These are phyloP conservation scores for Chionographis japonica DNA, from an alignment of 106 monocot genomes.

Conservation along the genomic window DNA sequence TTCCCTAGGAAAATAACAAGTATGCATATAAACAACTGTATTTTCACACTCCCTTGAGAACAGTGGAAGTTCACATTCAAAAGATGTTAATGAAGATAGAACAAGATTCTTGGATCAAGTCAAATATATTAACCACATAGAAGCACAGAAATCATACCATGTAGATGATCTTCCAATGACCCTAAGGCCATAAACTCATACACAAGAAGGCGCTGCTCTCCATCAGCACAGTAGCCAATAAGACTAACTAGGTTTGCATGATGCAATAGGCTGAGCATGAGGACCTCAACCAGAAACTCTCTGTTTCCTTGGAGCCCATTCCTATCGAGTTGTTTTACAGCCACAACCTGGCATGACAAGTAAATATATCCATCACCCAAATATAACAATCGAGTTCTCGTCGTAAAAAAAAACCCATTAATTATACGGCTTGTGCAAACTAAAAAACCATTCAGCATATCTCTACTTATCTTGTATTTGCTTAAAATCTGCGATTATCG, in stretches of 20 bases:
- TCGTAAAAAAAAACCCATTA: too few species aligned
- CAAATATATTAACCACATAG: neutral
- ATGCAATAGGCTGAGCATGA: constrained; percentile 45
- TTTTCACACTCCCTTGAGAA: too few species aligned
- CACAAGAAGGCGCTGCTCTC: constrained; percentile 40
- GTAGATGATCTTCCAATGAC: constrained; percentile 45
- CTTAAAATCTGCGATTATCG: too few species aligned
- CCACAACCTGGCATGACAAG: constrained; percentile 22
- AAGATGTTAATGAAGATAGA: too few species aligned
- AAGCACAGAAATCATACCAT: constrained; percentile 14
- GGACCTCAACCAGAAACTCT: constrained; percentile 44
- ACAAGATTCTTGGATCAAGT: too few species aligned
- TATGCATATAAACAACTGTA: too few species aligned
- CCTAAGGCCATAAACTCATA: constrained; percentile 44
- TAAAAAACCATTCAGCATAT: too few species aligned
- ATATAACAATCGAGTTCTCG: too few species aligned
- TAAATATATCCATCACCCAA: neutral
- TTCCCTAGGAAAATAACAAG: too few species aligned
- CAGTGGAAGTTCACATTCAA: too few species aligned
- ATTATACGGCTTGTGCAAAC: too few species aligned
- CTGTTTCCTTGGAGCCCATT: constrained; percentile 45
- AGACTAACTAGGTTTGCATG: constrained; percentile 37
- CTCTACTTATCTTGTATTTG: too few species aligned
- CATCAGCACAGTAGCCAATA: constrained; percentile 42
- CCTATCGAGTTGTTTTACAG: constrained; percentile 34